Conservation (phyloP, 768 basidiomycete species). For the Glaciozyma antarctica region DNA sequence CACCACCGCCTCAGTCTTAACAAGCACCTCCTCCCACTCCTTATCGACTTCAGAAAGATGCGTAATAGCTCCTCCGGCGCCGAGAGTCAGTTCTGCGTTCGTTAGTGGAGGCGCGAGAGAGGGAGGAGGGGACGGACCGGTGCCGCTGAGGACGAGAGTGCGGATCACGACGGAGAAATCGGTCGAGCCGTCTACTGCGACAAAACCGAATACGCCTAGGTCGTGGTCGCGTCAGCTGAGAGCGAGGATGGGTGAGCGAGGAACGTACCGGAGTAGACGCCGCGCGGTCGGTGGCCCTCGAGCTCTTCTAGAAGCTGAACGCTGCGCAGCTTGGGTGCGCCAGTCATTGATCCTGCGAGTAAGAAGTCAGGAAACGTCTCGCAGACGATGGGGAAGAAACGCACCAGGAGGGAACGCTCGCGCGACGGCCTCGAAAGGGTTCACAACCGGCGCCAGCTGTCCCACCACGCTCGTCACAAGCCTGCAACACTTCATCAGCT, state of each 20-base stretch:
- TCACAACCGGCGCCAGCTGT: conserved; percentile 44
- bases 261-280: conserved; percentile 59
- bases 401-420: conserved; percentile 76
- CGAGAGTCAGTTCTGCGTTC: conserved; percentile 45
- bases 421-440: conserved; percentile 66
- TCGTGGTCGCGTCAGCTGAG: background rate
- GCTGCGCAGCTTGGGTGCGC: conserved; percentile 88
- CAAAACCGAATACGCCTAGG: conserved; percentile 77
- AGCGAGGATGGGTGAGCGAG: background rate
- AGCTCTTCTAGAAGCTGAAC: conserved; percentile 77
- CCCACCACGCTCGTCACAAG: conserved; percentile 90
- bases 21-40: conserved; percentile 90
- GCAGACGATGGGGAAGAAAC: conserved; percentile 17
- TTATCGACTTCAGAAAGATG: conserved; percentile 72
- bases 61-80: conserved; percentile 94
- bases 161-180: conserved; percentile 94
- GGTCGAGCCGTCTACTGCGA: conserved; percentile 74
- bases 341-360: conserved; percentile 84
- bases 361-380: background rate
- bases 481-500: conserved; percentile 10
- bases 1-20: conserved; percentile 53
- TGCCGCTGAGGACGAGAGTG: conserved; percentile 54
- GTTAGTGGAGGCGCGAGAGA: background rate
- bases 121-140: conserved; percentile 12
- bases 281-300: conserved; percentile 56